Base-by-base conservation (phyloP, 768 basidiomycete genomes). In the Suillus variegatus region DNA sequence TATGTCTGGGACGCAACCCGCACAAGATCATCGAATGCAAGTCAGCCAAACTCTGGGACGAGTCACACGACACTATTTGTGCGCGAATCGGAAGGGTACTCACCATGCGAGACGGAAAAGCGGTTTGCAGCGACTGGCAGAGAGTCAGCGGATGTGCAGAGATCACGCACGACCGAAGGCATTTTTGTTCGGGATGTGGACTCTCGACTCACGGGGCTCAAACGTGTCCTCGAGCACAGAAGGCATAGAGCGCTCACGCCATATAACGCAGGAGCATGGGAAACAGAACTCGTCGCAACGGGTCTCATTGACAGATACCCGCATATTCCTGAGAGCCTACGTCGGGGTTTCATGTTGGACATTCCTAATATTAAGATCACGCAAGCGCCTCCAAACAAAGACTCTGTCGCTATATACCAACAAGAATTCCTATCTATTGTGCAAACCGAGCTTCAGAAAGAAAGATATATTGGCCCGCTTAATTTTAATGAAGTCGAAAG, bases 271-370 rank as follows among this genome's bases (percentile, higher is more conserved):
- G 44, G 20, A 1, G 20, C 20, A 0, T 46, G 44, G 44, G 44
- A 20, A 8, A 1, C 16, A 3, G 6, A 2, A 3, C 44, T 46
- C 3, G 9, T 3, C 0, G 0, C 18, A 9, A 0, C 44, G 0
- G 44, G 44, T 3, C 44, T 46, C 8, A 20, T 46, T 46, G 3
- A n/a, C 20, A 20, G 44, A 20, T 46, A 46, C 8, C 8, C 44
- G 0, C 44, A 20, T 1, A 46, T 46, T 2, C 20, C 44, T 7
- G 8, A 18, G 8, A 20, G 44, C 1, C 44, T 46, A 1, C 44
- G 20, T 20, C 44, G 9, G 2, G 44, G 44, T 20, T 46, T 46
- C 3, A 20, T 9, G 1, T 5, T 46, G 7, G 9, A 46, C 6
- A 18, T 46, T 20, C 44, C 44, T 46, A 20, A 3, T 20, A 20